phyloP scores from a whole-genome alignment of 2,329 filamentous ascomycete species.

The Dothideomycetes sp. region DNA sequence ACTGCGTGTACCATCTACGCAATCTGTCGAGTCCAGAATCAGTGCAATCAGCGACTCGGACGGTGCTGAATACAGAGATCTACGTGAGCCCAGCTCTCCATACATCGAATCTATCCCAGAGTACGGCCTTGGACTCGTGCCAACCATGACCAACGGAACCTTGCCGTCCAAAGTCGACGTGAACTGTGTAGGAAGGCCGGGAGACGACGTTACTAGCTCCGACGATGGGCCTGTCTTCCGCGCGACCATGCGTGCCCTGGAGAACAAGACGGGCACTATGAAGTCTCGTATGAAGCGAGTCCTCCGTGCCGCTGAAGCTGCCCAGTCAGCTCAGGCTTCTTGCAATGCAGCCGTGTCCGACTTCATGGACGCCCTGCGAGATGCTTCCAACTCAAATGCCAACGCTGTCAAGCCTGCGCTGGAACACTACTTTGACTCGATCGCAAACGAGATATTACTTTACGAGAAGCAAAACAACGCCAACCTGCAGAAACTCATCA shows the following conservation, averaged over 20 bases:
- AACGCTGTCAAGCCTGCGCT: constrained; percentile 95
- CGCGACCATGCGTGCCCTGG: constrained; percentile 89
- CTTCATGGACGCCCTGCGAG: constrained; percentile 77
- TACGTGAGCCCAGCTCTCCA: constrained; percentile 35
- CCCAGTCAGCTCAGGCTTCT: constrained; percentile 64
- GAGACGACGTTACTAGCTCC: constrained; percentile 70
- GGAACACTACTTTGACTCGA: constrained; percentile 97
- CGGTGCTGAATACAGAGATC: constrained; percentile 29
- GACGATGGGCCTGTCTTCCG: constrained; percentile 94
- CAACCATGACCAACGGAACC: constrained; percentile 22
- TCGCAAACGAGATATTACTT: constrained; percentile 74
- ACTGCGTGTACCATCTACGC: constrained; percentile 72
- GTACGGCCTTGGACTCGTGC: constrained; percentile 31
- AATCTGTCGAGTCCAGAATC: constrained; percentile 72
- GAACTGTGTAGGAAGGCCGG: constrained; percentile 56
- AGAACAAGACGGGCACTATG: constrained; percentile 95
- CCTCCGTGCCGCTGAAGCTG: constrained; percentile 84
- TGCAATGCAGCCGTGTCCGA: constrained; percentile 76
- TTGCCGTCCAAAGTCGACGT: constrained; percentile 76
- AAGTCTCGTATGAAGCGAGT: constrained; percentile 91
- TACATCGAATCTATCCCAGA: constrained; percentile 37
- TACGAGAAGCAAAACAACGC: constrained; percentile 78
- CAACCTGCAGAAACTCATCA: constrained; percentile 85
- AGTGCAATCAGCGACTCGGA: constrained; percentile 52
- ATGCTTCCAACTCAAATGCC: constrained; percentile 81